A percentile compares a stretch with the other conserved stretches of the same genome.
Conservation (phyloP, 2,329 filamentous ascomycete species). For the Hawksworthiomyces lignivorus region DNA sequence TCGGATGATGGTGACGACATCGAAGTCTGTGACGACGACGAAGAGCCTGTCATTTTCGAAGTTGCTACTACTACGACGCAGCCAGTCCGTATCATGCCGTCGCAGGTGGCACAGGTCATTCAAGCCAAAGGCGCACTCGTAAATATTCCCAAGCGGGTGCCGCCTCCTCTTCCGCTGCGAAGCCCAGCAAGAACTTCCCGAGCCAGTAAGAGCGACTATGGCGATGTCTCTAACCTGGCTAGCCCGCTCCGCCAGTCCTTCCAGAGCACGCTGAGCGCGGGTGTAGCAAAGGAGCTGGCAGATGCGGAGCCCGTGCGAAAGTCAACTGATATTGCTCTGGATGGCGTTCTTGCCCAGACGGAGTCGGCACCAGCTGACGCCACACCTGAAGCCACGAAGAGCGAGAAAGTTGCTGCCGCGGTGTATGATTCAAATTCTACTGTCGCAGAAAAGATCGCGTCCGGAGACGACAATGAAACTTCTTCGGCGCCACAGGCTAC, state of each 20-base stretch:
- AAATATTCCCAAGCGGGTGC: constrained; percentile 71
- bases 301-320: too few species aligned
- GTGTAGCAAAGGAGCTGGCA: neutral
- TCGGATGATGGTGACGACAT: constrained; percentile 40
- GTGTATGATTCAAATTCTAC: constrained; percentile 7
- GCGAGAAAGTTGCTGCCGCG: too few species aligned
- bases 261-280: constrained; percentile 13
- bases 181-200: constrained; percentile 60
- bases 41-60: constrained; percentile 64
- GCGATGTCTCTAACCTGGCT: constrained; percentile 46
- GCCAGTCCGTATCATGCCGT: constrained; percentile 49
- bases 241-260: constrained; percentile 48
- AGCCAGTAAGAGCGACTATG: constrained; percentile 47
- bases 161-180: constrained; percentile 69
- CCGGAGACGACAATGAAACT: neutral
- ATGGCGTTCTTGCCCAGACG: too few species aligned
- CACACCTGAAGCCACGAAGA: too few species aligned
- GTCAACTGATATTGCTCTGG: too few species aligned
- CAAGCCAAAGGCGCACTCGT: constrained; percentile 71
- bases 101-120: constrained; percentile 60
- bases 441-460: constrained; percentile 4
- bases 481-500: constrained; percentile 4
- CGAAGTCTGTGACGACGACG: constrained; percentile 43
- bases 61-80: constrained; percentile 51
- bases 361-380: too few species aligned